Evolutionary conservation across 2,329 filamentous ascomycete species (phyloP).

Genomic region (Graphilbum fragrans): DNA sequence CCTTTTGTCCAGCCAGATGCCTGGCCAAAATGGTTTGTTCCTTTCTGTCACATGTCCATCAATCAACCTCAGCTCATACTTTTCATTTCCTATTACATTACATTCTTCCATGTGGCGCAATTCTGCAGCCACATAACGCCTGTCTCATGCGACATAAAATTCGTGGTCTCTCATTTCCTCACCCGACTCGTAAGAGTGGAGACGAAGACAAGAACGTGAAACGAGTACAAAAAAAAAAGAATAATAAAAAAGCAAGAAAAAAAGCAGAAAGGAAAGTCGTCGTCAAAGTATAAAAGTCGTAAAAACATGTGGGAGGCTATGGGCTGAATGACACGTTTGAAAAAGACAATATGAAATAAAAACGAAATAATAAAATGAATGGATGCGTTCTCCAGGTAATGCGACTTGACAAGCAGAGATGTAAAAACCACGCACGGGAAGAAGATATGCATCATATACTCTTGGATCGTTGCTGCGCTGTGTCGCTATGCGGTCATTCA

Average conservation of each 20-base stretch:
- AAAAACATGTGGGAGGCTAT: background rate
- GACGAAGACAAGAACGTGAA: background rate
- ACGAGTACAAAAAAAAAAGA: conserved; percentile 3
- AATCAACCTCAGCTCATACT: too few relatives aligned
- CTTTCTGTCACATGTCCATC: too few relatives aligned
- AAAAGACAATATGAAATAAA: background rate
- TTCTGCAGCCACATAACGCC: conserved; percentile 1
- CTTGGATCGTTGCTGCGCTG: too few relatives aligned
- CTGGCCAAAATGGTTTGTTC: too few relatives aligned
- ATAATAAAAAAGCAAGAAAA: conserved; percentile 6
- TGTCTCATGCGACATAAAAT: conserved; percentile 3
- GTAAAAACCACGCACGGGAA: too few relatives aligned
- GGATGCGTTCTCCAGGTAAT: too few relatives aligned
- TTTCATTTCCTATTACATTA: background rate
- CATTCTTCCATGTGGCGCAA: background rate
- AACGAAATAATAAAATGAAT: too few relatives aligned
- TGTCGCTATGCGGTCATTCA: too few relatives aligned
- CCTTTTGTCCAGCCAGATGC: background rate
- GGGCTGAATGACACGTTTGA: background rate
- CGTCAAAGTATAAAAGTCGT: background rate
- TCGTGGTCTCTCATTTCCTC: background rate
- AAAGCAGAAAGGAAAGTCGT: conserved; percentile 2
- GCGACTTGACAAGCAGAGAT: too few relatives aligned
- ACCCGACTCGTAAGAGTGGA: background rate
- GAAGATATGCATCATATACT: too few relatives aligned